phyloP scores from a whole-genome alignment of 306 rosid species.

The Sicyos edulis region DNA sequence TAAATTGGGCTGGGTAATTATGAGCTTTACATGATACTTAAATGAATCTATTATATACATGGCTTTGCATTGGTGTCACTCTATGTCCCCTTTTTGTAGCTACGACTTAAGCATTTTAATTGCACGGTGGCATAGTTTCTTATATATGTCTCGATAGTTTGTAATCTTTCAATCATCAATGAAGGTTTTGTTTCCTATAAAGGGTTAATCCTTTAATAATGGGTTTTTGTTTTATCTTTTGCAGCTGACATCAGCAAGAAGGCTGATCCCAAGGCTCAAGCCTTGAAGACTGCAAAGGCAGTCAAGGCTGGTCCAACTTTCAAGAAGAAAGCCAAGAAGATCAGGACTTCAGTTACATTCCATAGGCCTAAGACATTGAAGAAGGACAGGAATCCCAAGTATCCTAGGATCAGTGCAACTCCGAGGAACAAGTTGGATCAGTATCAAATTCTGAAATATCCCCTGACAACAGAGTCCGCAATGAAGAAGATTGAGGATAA shows the following conservation, averaged over 20 bases:
- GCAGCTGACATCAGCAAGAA: conserved; percentile 8
- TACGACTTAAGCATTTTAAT: too few species aligned
- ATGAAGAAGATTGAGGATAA: conserved; percentile 22
- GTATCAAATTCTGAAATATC: conserved; percentile 75
- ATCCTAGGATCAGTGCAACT: conserved; percentile 75
- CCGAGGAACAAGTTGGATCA: conserved; percentile 89
- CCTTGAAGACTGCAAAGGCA: conserved; percentile 23
- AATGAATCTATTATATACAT: too few species aligned
- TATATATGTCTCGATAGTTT: too few species aligned
- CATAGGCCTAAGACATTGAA: conserved; percentile 22
- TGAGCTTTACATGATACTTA: neutral
- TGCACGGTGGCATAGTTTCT: too few species aligned
- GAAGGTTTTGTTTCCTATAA: too few species aligned
- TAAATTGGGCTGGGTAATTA: neutral
- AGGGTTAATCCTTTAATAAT: neutral
- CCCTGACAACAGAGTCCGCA: conserved; percentile 67
- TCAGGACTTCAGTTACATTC: conserved; percentile 18
- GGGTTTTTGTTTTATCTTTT: neutral
- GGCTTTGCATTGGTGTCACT: too few species aligned
- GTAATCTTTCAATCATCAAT: too few species aligned
- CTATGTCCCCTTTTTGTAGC: too few species aligned
- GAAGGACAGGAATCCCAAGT: conserved; percentile 37
- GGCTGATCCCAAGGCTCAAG: conserved; percentile 18
- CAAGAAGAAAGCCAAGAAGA: conserved; percentile 19
- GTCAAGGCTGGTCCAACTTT: conserved; percentile 18